Percentiles rank a stretch among this genome's conserved stretches.
phyloP scores from a whole-genome alignment of 2,329 filamentous ascomycete genomes.

The Arthrobotrys megalospora region DNA sequence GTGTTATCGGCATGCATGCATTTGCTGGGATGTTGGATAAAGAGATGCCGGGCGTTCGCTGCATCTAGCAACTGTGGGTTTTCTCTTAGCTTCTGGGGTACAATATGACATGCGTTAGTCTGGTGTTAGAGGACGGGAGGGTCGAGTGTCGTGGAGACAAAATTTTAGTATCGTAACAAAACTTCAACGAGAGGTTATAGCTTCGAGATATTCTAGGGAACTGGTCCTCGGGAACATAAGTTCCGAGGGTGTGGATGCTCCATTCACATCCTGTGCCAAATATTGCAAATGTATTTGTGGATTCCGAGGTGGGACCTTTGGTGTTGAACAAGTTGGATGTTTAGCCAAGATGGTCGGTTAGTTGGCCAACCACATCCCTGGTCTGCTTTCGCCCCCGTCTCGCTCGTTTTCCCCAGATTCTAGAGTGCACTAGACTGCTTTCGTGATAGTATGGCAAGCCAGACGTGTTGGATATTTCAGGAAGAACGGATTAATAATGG shows the following conservation, averaged over 20 bases:
- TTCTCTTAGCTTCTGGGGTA: neutral
- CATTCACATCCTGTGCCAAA: neutral
- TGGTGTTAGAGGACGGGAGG: slow-evolving; percentile 5
- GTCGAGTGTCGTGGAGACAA: neutral
- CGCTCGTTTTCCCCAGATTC: slow-evolving; percentile 51
- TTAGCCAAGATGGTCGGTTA: slow-evolving; percentile 54
- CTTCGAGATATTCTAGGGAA: neutral
- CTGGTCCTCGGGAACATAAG: slow-evolving; percentile 18
- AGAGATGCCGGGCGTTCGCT: slow-evolving; percentile 37
- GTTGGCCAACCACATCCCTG: slow-evolving; percentile 48
- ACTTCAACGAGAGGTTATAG: neutral
- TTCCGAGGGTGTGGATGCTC: slow-evolving; percentile 33
- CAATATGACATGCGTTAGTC: slow-evolving; percentile 24
- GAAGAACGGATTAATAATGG: slow-evolving; percentile 51
- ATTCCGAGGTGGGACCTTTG: slow-evolving; percentile 37
- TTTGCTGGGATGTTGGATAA: slow-evolving; percentile 60
- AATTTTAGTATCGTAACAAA: slow-evolving; percentile 26
- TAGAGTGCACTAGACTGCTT: slow-evolving; percentile 38
- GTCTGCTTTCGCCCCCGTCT: slow-evolving; percentile 29
- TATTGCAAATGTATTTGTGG: slow-evolving; percentile 33
- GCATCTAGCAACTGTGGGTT: slow-evolving; percentile 44
- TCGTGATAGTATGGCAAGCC: slow-evolving; percentile 8
- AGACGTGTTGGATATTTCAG: slow-evolving; percentile 44
- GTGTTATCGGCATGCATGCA: slow-evolving; percentile 61
- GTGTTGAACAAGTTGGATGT: slow-evolving; percentile 57